These are phyloP conservation scores for Tylopilus balloui DNA, from an alignment of 768 basidiomycete genomes.

Conservation along the genomic window DNA sequence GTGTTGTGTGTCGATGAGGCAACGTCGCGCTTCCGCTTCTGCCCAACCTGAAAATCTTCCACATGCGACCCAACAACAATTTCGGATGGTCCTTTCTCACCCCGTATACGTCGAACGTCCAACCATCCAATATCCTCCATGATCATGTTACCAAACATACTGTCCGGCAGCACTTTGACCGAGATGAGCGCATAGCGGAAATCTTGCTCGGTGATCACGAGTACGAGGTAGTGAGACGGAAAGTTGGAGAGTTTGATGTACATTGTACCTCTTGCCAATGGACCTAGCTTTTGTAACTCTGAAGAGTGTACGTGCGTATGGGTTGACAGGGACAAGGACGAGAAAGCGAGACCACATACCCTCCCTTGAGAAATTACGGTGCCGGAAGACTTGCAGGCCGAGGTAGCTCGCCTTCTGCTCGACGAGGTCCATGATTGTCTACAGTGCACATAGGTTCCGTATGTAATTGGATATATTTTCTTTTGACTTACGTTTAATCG, in stretches of 20 bases:
- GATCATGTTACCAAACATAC: conserved; percentile 54
- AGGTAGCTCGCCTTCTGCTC: conserved; percentile 86
- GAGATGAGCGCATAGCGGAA: conserved; percentile 82
- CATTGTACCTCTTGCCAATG: conserved; percentile 53
- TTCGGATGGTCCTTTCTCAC: conserved; percentile 32
- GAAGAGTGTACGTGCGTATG: neutral
- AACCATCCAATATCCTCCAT: conserved; percentile 81
- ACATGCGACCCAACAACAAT: conserved; percentile 9
- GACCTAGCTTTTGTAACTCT: conserved; percentile 74
- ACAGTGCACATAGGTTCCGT: conserved; percentile 1
- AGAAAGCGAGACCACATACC: conserved; percentile 39
- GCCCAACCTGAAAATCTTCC: conserved; percentile 22
- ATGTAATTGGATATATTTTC: neutral
- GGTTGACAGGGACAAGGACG: neutral
- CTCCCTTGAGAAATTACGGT: conserved; percentile 60
- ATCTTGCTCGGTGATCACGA: conserved; percentile 73
- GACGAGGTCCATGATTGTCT: conserved; percentile 80
- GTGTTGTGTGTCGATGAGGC: neutral
- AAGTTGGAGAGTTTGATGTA: conserved; percentile 78
- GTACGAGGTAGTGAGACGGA: conserved; percentile 77
- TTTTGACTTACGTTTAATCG: conserved; percentile 53
- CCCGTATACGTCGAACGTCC: conserved; percentile 63
- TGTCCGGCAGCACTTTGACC: conserved; percentile 49
- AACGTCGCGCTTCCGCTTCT: conserved; percentile 30
- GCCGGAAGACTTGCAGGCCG: conserved; percentile 69